A percentile compares a stretch with the other conserved stretches of the same genome.
These are phyloP conservation scores for Aspergillus novoparasiticus DNA, from an alignment of 2,329 filamentous ascomycete genomes.

Conservation along the genomic window DNA sequence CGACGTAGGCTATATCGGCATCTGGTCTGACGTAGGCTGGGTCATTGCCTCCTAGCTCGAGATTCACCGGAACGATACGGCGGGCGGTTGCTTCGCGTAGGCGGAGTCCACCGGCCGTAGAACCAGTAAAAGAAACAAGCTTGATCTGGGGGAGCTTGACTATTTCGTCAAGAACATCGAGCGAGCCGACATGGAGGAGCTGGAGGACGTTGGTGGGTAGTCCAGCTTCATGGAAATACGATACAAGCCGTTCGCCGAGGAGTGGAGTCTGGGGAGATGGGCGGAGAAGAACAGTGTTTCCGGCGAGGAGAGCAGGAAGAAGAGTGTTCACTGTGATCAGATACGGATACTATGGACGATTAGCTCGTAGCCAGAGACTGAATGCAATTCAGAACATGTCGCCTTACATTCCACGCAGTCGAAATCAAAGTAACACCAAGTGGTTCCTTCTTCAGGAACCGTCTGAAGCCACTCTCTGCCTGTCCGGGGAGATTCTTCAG, in stretches of 20 bases:
- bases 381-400: conserved; percentile 8
- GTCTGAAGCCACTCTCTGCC: conserved; percentile 79
- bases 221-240: conserved; percentile 76
- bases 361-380: conserved; percentile 2
- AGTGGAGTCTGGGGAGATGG: conserved; percentile 91
- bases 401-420: conserved; percentile 88
- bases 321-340: conserved; percentile 87
- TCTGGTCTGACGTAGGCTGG: conserved; percentile 83
- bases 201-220: conserved; percentile 80
- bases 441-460: conserved; percentile 83
- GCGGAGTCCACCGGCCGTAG: conserved; percentile 78
- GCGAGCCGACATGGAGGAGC: conserved; percentile 82
- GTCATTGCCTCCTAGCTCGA: conserved; percentile 92
- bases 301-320: conserved; percentile 81
- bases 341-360: conserved; percentile 73
- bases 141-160: conserved; percentile 73
- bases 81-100: conserved; percentile 80
- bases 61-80: conserved; percentile 77
- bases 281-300: conserved; percentile 87
- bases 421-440: conserved; percentile 83
- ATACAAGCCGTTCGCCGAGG: conserved; percentile 75
- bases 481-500: conserved; percentile 80
- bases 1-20: conserved; percentile 82
- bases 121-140: conserved; percentile 87
- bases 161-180: conserved; percentile 72